These are phyloP conservation scores for Cryptosporidium muris DNA, from an alignment of 169 alveolate genomes.

Conservation along the genomic window DNA sequence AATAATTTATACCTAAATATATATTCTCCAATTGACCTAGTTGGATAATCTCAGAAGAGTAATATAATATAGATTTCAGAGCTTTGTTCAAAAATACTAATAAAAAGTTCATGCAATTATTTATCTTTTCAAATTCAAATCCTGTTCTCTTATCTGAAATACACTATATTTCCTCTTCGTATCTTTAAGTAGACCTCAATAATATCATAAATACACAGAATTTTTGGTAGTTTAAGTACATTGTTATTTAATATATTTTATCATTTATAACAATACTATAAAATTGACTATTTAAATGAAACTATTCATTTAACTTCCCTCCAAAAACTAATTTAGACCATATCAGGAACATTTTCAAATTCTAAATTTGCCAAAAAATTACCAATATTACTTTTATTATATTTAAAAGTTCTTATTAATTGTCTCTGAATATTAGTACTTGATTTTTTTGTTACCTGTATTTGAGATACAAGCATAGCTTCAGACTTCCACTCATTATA, in stretches of 20 bases:
- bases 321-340: slow-evolving; percentile 2
- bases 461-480: slow-evolving; percentile 19
- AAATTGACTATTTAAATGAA: slow-evolving; percentile 13
- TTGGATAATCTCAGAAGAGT: slow-evolving; percentile 26
- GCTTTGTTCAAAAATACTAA: slow-evolving; percentile 15
- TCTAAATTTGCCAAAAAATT: slow-evolving; percentile 4
- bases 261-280: slow-evolving; percentile 24
- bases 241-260: slow-evolving; percentile 18
- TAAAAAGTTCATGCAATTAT: background rate
- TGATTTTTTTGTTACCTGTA: slow-evolving; percentile 17
- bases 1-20: background rate
- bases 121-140: background rate
- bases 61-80: slow-evolving; percentile 20
- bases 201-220: slow-evolving; percentile 12
- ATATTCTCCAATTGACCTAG: slow-evolving; percentile 10
- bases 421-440: slow-evolving; percentile 23
- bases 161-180: background rate
- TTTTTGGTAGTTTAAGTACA: slow-evolving; percentile 21
- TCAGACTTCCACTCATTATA: slow-evolving; percentile 67
- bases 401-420: slow-evolving; percentile 7
- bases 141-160: background rate
- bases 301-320: slow-evolving; percentile 28
- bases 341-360: background rate
- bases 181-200: background rate
- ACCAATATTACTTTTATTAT: slow-evolving; percentile 3